Percentiles rank a stretch among this genome's conserved stretches.
phyloP scores from a whole-genome alignment of 805 yeast genomes.

The Myxozyma vanderwaltii region DNA sequence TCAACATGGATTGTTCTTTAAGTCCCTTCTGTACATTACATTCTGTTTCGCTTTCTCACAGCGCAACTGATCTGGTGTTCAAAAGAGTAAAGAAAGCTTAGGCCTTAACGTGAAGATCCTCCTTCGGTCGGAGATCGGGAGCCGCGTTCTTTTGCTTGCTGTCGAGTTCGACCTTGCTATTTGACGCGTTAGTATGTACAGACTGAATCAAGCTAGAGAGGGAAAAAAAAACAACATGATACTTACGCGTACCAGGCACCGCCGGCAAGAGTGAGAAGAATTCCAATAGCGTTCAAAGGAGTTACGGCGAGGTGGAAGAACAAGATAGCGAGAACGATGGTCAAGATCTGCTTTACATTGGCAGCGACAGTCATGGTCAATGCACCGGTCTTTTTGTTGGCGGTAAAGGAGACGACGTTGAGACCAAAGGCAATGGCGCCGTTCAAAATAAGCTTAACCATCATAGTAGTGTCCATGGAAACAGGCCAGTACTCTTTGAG shows the following conservation, averaged over 20 bases:
- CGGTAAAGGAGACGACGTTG: slow-evolving; percentile 39
- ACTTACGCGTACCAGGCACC: slow-evolving; percentile 40
- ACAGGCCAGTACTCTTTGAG: slow-evolving; percentile 28
- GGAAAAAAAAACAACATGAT: not conserved
- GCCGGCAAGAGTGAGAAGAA: slow-evolving; percentile 36
- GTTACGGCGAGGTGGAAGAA: slow-evolving; percentile 39
- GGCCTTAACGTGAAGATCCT: slow-evolving; percentile 22
- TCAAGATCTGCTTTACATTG: slow-evolving; percentile 39
- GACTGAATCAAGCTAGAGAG: no score
- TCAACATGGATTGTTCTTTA: no score
- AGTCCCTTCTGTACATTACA: no score
- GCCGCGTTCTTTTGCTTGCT: slow-evolving; percentile 21
- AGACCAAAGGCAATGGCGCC: slow-evolving; percentile 39
- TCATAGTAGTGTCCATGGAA: slow-evolving; percentile 29
- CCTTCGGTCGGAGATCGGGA: slow-evolving; percentile 22
- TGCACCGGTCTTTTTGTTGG: slow-evolving; percentile 40
- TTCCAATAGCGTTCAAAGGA: slow-evolving; percentile 37
- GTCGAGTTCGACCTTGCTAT: slow-evolving; percentile 33
- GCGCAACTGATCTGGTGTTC: no score
- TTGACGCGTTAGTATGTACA: not conserved
- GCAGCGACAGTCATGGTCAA: slow-evolving; percentile 40
- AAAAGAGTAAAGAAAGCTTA: slow-evolving; percentile 1
- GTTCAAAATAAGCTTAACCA: slow-evolving; percentile 35
- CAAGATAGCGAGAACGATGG: slow-evolving; percentile 38
- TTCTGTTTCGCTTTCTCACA: no score